Conservation (phyloP, 2,329 filamentous ascomycete genomes). For the Trichophyton mentagrophytes region DNA sequence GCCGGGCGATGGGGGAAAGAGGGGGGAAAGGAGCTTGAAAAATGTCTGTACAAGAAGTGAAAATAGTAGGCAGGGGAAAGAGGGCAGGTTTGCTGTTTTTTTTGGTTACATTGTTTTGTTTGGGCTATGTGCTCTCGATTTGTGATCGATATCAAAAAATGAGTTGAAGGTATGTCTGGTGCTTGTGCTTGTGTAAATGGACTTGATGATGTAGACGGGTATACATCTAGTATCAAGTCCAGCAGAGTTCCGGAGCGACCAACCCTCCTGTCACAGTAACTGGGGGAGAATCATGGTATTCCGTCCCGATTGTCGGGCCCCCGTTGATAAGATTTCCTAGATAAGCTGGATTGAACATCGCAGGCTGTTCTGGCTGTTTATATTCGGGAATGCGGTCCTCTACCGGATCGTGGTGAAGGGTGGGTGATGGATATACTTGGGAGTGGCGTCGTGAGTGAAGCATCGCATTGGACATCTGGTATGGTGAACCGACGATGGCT, state of each 20-base stretch:
- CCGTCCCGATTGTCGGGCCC: conserved; percentile 19
- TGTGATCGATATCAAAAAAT: conserved; percentile 1
- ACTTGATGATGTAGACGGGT: conserved; percentile 1
- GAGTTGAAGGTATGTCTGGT: background rate
- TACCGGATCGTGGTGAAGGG: conserved; percentile 24
- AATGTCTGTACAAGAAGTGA: conserved; percentile 1
- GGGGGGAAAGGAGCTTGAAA: background rate
- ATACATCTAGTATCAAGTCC: conserved; percentile 20
- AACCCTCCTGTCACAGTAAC: conserved; percentile 23
- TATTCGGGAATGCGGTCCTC: conserved; percentile 20
- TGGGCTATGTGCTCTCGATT: background rate
- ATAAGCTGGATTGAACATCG: conserved; percentile 28
- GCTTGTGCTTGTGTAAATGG: background rate
- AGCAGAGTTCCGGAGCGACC: conserved; percentile 24
- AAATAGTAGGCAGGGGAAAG: background rate
- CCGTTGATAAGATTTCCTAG: conserved; percentile 24
- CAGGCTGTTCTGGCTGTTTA: conserved; percentile 23
- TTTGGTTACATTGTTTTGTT: background rate
- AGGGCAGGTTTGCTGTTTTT: background rate
- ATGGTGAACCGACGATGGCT: conserved; percentile 27
- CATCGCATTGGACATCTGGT: conserved; percentile 20
- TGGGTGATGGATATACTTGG: conserved; percentile 26
- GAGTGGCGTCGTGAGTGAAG: conserved; percentile 26
- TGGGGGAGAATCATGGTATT: conserved; percentile 22
- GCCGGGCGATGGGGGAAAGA: background rate